Conservation (phyloP, 2,329 filamentous ascomycete genomes). For the Colletotrichum gigasporum region DNA sequence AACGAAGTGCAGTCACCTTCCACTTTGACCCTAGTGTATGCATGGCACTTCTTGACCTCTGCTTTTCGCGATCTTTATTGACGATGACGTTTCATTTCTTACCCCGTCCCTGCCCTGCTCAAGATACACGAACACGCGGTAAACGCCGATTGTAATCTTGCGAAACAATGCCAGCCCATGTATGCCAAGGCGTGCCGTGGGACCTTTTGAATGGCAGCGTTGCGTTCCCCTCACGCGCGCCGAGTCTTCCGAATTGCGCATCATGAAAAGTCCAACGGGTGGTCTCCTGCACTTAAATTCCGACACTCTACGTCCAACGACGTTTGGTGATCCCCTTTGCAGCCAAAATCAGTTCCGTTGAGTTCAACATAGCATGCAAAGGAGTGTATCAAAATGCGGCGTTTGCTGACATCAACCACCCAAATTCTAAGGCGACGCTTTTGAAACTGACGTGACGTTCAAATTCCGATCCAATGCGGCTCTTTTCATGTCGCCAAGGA, state of each 20-base stretch:
- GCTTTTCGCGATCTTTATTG: conserved; percentile 2
- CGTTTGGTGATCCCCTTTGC: no score
- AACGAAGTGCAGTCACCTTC: conserved; percentile 4
- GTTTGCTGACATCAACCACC: no score
- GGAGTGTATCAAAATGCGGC: no score
- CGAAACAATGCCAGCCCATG: neutral
- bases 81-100: neutral
- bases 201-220: neutral
- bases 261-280: no score
- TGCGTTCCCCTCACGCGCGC: neutral
- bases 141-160: neutral
- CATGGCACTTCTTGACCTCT: conserved; percentile 9
- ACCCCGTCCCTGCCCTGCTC: neutral
- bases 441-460: no score
- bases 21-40: conserved; percentile 19
- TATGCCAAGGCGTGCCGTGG: neutral
- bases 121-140: neutral
- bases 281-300: no score
- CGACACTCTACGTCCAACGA: no score
- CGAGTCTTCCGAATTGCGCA: neutral
- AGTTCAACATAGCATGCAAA: no score
- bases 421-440: no score
- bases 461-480: no score
- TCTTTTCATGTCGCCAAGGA: no score
- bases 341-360: no score